These are phyloP conservation scores for Pseudogymnoascus sp. DNA, from an alignment of 2,329 filamentous ascomycete genomes.

Conservation along the genomic window DNA sequence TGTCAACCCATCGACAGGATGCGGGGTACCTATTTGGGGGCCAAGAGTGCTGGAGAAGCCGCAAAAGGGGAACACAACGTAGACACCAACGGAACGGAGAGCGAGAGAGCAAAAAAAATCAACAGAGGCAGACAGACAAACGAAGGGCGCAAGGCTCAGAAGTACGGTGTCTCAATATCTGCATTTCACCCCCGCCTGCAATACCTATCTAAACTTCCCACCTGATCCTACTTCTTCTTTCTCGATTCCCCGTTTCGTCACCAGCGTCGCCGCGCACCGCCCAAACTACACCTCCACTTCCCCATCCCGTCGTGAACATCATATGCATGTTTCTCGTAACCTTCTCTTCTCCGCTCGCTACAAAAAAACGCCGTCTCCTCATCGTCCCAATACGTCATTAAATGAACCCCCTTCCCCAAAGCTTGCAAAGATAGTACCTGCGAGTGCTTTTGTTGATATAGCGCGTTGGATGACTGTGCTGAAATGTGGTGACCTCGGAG, in stretches of 20 bases:
- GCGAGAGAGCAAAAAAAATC: neutral
- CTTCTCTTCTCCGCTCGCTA: neutral
- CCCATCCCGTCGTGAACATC: neutral
- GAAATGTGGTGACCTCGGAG: neutral
- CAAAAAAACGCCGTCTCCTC: neutral
- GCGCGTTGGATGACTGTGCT: neutral
- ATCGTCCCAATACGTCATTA: neutral
- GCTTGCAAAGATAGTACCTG: neutral
- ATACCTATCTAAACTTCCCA: neutral
- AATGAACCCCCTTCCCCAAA: neutral
- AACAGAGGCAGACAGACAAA: neutral
- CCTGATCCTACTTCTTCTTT: neutral
- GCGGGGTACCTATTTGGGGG: neutral
- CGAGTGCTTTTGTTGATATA: neutral
- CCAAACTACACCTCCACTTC: neutral
- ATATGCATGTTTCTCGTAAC: conserved; percentile 6
- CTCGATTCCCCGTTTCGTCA: neutral
- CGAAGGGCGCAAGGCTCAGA: neutral
- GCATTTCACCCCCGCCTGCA: neutral
- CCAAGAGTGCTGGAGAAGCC: neutral
- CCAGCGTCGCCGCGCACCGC: neutral
- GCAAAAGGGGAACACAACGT: neutral
- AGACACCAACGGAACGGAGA: neutral
- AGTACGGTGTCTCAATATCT: neutral
- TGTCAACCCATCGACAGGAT: neutral